Evolutionary conservation across 768 basidiomycete species (phyloP).

Genomic region (Lactifluus piperatus): DNA sequence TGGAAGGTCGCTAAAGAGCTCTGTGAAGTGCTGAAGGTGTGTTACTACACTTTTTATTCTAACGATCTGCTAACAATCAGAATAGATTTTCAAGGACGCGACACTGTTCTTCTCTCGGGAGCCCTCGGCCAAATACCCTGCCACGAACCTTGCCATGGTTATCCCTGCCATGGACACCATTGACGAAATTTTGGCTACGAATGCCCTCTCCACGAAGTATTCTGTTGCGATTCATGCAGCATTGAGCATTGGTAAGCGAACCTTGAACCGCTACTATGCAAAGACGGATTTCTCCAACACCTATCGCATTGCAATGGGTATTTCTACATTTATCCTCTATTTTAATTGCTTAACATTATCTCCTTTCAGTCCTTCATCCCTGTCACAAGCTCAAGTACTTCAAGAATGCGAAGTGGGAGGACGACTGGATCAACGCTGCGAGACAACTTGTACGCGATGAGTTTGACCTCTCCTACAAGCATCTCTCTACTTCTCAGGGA

Average conservation of each 20-base stretch:
- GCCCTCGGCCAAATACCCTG: neutral
- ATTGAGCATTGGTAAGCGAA: conserved; percentile 24
- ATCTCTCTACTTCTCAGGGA: neutral
- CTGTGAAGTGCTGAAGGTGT: neutral
- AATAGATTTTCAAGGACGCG: conserved; percentile 3
- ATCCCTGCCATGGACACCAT: neutral
- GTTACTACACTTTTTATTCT: neutral
- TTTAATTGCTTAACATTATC: neutral
- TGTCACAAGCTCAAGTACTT: neutral
- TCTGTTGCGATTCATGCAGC: conserved; percentile 24
- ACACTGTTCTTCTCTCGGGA: neutral
- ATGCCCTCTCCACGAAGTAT: conserved; percentile 12
- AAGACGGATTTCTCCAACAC: conserved; percentile 26
- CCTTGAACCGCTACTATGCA: conserved; percentile 29
- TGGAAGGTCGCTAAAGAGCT: neutral
- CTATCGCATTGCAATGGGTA: conserved; percentile 30
- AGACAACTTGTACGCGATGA: neutral
- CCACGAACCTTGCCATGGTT: neutral
- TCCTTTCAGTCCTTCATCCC: neutral
- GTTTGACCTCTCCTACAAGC: neutral
- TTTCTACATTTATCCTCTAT: conserved; percentile 5
- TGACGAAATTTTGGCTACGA: conserved; percentile 15
- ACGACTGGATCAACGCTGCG: neutral
- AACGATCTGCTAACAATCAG: neutral
- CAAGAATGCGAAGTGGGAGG: neutral